These are phyloP conservation scores for Aspergillus sp. DNA, from an alignment of 2,329 filamentous ascomycete genomes.

Conservation along the genomic window DNA sequence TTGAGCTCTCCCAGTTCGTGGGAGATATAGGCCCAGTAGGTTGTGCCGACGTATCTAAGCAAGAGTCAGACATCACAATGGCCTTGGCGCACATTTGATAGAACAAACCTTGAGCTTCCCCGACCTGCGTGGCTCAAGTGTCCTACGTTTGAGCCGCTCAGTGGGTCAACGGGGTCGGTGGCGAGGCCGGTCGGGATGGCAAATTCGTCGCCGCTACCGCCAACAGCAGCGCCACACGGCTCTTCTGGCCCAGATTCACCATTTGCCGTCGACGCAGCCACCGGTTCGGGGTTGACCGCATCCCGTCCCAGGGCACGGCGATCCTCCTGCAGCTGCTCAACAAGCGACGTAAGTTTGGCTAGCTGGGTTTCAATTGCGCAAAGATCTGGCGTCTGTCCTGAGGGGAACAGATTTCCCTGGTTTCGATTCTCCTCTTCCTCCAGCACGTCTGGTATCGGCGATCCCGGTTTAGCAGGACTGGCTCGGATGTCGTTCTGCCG, in stretches of 20 bases:
- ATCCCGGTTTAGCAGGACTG: too few species aligned
- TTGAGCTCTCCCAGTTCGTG: constrained; percentile 48
- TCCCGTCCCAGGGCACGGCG: constrained; percentile 28
- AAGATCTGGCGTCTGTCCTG: constrained; percentile 28
- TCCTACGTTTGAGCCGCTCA: constrained; percentile 42
- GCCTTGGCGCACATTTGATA: constrained; percentile 17
- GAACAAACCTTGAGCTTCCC: too few species aligned
- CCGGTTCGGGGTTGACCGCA: too few species aligned
- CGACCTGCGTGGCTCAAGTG: constrained; percentile 46
- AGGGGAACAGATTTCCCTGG: background rate
- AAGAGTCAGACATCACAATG: constrained; percentile 34
- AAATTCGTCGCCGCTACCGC: constrained; percentile 41
- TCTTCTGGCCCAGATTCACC: constrained; percentile 29
- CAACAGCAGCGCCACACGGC: constrained; percentile 32
- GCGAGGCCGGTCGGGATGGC: constrained; percentile 42
- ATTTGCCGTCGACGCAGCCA: constrained; percentile 6
- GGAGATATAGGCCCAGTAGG: constrained; percentile 48
- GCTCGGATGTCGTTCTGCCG: too few species aligned
- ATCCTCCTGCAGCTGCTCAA: constrained; percentile 39
- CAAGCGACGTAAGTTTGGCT: constrained; percentile 45
- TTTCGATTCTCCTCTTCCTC: background rate
- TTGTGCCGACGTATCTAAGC: constrained; percentile 45
- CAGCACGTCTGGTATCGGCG: constrained; percentile 23
- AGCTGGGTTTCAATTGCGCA: constrained; percentile 41
- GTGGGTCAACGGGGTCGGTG: constrained; percentile 42